A percentile compares a stretch with the other conserved stretches of the same genome.
These are phyloP conservation scores for Lichtheimia ornata DNA, from an alignment of 371 early-diverging fungal species.

Conservation along the genomic window DNA sequence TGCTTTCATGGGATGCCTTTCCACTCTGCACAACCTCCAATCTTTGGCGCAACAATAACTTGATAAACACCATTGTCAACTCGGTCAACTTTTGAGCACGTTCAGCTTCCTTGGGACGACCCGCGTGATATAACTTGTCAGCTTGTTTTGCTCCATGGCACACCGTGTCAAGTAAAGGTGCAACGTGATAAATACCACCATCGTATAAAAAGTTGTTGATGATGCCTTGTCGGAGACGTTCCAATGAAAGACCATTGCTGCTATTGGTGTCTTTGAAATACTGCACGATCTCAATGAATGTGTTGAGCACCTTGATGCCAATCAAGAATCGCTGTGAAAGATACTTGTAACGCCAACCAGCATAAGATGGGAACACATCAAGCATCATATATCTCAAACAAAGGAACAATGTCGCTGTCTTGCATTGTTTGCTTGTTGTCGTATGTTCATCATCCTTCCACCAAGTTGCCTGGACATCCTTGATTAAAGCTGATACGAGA, in stretches of 20 bases:
- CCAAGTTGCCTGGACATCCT: constrained; percentile 42
- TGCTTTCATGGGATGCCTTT: constrained; percentile 9
- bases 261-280: constrained; percentile 24
- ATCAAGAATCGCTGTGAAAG: constrained; percentile 44
- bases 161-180: constrained; percentile 36
- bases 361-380: constrained; percentile 46
- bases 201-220: constrained; percentile 39
- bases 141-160: constrained; percentile 36
- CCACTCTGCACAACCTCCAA: constrained; percentile 24
- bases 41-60: constrained; percentile 32
- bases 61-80: constrained; percentile 36
- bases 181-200: constrained; percentile 36
- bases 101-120: constrained; percentile 32
- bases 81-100: constrained; percentile 35
- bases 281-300: constrained; percentile 33
- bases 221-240: constrained; percentile 29
- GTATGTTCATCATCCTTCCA: constrained; percentile 17
- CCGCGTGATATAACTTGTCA: constrained; percentile 24
- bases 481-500: constrained; percentile 36
- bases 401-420: constrained; percentile 27
- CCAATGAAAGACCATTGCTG: constrained; percentile 12
- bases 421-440: constrained; percentile 16
- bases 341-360: constrained; percentile 42
- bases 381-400: constrained; percentile 42
- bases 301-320: constrained; percentile 35